These are phyloP conservation scores for Sporothrix curviconia DNA, from an alignment of 2,329 filamentous ascomycete genomes.

Conservation along the genomic window DNA sequence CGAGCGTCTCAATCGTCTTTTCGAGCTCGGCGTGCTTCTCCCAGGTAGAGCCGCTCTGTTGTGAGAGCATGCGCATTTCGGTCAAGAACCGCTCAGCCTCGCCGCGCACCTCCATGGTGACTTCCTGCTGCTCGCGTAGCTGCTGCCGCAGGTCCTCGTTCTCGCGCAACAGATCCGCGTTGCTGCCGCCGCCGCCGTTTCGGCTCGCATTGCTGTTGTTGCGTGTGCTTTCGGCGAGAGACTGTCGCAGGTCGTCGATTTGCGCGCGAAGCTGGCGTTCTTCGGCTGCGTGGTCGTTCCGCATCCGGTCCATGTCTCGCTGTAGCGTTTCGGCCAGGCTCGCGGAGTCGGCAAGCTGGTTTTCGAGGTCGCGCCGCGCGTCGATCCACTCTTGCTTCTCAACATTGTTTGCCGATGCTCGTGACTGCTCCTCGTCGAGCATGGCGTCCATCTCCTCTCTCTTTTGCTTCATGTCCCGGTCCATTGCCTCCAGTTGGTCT, in stretches of 20 bases:
- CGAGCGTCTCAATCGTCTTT: slow-evolving; percentile 66
- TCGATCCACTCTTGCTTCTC: slow-evolving; percentile 69
- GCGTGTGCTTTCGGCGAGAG: slow-evolving; percentile 22
- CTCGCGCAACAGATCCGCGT: slow-evolving; percentile 56
- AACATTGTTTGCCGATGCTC: slow-evolving; percentile 43
- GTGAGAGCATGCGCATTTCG: slow-evolving; percentile 83
- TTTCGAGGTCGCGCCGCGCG: slow-evolving; percentile 60
- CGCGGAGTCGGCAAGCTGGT: slow-evolving; percentile 66
- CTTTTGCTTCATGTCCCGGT: slow-evolving; percentile 62
- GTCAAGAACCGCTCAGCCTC: slow-evolving; percentile 77
- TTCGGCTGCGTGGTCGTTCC: slow-evolving; percentile 59
- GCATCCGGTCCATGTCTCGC: slow-evolving; percentile 68
- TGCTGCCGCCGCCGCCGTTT: slow-evolving; percentile 27
- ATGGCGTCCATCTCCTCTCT: slow-evolving; percentile 61
- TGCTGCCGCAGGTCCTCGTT: slow-evolving; percentile 62
- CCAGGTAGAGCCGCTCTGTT: slow-evolving; percentile 69
- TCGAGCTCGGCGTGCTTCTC: slow-evolving; percentile 77
- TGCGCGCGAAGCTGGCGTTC: slow-evolving; percentile 58
- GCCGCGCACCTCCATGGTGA: slow-evolving; percentile 78
- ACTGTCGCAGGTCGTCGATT: slow-evolving; percentile 47
- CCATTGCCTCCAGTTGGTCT: slow-evolving; percentile 65
- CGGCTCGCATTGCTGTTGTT: neutral
- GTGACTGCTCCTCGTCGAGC: slow-evolving; percentile 52
- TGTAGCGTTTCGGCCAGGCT: slow-evolving; percentile 73
- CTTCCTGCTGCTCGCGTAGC: slow-evolving; percentile 66